Evolutionary conservation across 441 rosid species (phyloP).

Genomic region (Corymbia citriodora): DNA sequence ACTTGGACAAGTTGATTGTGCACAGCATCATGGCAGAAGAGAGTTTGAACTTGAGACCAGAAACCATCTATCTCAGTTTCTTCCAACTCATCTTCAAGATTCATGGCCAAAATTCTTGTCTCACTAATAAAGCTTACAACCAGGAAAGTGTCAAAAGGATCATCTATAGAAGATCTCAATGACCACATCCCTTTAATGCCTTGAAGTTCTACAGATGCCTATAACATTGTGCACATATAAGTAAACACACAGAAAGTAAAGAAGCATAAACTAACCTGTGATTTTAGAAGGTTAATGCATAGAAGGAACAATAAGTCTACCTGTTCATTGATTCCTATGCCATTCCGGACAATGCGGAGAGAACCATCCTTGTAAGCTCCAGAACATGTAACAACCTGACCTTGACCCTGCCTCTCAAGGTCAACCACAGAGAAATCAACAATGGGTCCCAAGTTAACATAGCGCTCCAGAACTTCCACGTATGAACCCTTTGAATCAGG

Average conservation of each 20-base stretch:
- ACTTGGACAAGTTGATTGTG: constrained; percentile 95
- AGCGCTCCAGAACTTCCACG: constrained; percentile 88
- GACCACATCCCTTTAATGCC: constrained; percentile 99
- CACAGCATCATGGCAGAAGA: constrained; percentile 95
- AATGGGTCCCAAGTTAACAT: constrained; percentile 95
- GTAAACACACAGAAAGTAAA: neutral
- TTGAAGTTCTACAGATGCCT: constrained; percentile 99
- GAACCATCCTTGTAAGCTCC: constrained; percentile 99
- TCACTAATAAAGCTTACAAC: constrained; percentile 97
- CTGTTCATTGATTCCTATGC: constrained; percentile 99
- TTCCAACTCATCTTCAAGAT: constrained; percentile 95
- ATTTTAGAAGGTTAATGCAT: neutral
- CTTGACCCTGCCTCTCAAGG: constrained; percentile 99
- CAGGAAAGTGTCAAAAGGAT: constrained; percentile 90
- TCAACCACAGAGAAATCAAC: constrained; percentile 97
- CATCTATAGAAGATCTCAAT: constrained; percentile 82
- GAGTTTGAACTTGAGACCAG: constrained; percentile 85
- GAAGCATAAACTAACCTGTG: neutral
- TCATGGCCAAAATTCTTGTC: constrained; percentile 97
- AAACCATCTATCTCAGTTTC: constrained; percentile 99
- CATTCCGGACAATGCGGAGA: constrained; percentile 95
- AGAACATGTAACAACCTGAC: constrained; percentile 99
- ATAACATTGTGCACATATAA: constrained; percentile 8
- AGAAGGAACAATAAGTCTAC: constrained; percentile 25
- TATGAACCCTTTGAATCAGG: constrained; percentile 92